phyloP scores from a whole-genome alignment of 208 protist species.

The Naegleria lovaniensis region DNA sequence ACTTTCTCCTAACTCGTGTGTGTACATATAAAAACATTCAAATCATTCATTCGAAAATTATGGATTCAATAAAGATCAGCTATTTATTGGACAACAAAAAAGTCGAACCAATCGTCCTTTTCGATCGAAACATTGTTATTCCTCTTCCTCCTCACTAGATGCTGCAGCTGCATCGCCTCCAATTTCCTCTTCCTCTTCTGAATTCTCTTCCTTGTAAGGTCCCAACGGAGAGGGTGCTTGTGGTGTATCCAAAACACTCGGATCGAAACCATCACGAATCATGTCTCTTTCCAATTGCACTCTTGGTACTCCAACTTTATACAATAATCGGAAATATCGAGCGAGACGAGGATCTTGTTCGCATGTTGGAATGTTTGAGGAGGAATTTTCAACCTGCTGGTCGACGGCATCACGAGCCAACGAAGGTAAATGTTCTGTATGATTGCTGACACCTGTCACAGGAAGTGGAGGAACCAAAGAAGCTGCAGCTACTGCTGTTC shows the following conservation, averaged over 20 bases:
- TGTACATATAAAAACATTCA: no score
- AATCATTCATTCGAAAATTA: no score
- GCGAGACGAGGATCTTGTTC: conserved; percentile 6
- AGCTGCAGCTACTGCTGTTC: no score
- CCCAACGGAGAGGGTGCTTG: conserved; percentile 32
- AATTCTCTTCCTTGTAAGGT: neutral
- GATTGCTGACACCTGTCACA: neutral
- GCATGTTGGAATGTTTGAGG: neutral
- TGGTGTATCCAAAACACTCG: neutral
- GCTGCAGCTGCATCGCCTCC: neutral
- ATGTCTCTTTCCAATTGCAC: neutral
- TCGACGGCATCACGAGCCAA: no score
- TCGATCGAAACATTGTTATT: no score
- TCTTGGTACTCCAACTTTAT: conserved; percentile 25
- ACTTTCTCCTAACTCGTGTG: no score
- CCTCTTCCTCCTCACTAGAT: no score
- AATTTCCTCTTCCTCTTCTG: neutral
- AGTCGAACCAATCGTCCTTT: no score
- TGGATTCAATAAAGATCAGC: no score
- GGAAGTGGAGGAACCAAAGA: conserved; percentile 30
- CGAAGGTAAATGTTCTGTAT: no score
- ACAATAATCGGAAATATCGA: conserved; percentile 25
- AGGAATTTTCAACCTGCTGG: no score
- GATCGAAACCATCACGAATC: neutral
- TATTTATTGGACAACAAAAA: no score